These are phyloP conservation scores for thale cress (Arabidopsis thaliana) DNA, from an alignment of 345 rosid species.

Conservation along the genomic window TAIR10.1 NC_003074.8:21425501-21426000, in stretches of 20 bases:
- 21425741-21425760: rapidly evolving
- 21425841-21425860: background rate
- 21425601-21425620: background rate
- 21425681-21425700: background rate
- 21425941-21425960: too few species aligned
- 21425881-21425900: background rate
- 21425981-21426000: too few species aligned
- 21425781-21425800: background rate
- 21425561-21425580: background rate
- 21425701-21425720: background rate
- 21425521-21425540: constrained; percentile 7
- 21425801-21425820: constrained; percentile 1
- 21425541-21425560: background rate
- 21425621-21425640: background rate
- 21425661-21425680: background rate
- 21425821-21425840: background rate
- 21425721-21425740: background rate
- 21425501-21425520: background rate
- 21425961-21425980: too few species aligned
- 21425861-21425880: constrained; percentile 14
- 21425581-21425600: background rate
- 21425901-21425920: constrained; percentile 28
- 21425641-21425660: background rate
- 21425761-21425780: background rate
- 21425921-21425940: background rate